A percentile compares a stretch with the other conserved stretches of the same genome.
Conservation (phyloP, 2,329 filamentous ascomycete species). For the Colletotrichum karsti region DNA sequence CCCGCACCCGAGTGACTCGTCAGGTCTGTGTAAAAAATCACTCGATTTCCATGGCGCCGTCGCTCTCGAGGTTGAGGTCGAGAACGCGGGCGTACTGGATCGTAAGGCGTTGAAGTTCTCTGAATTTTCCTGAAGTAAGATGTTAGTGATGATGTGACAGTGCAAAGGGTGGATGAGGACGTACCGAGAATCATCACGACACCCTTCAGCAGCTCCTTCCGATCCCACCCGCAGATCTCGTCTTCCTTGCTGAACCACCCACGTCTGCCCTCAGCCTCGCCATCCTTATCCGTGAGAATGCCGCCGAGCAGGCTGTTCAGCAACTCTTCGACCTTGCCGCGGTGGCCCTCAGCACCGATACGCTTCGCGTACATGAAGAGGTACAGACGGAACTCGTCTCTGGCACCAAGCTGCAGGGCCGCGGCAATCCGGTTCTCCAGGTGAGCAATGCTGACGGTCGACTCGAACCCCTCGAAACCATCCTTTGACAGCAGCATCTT, state of each 20-base stretch:
- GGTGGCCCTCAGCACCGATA: slow-evolving; percentile 87
- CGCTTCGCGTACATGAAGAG: slow-evolving; percentile 99
- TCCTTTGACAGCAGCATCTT: slow-evolving; percentile 89
- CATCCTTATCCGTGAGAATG: slow-evolving; percentile 65
- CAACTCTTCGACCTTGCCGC: slow-evolving; percentile 91
- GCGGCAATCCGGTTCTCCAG: slow-evolving; percentile 94
- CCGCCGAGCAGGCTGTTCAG: slow-evolving; percentile 83
- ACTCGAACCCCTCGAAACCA: slow-evolving; percentile 92
- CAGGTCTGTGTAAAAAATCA: no score
- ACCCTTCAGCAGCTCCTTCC: slow-evolving; percentile 86
- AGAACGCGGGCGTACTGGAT: slow-evolving; percentile 92
- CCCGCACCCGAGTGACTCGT: no score
- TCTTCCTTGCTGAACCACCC: slow-evolving; percentile 75
- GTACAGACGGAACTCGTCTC: slow-evolving; percentile 93
- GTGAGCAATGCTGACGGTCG: slow-evolving; percentile 90
- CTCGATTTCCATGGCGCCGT: slow-evolving; percentile 50
- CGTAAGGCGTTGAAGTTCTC: slow-evolving; percentile 92
- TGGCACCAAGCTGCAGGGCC: slow-evolving; percentile 82
- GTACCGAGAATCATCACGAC: slow-evolving; percentile 92
- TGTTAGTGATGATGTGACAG: slow-evolving; percentile 39
- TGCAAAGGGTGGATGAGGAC: slow-evolving; percentile 39
- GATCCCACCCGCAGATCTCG: slow-evolving; percentile 89
- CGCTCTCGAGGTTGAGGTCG: slow-evolving; percentile 64
- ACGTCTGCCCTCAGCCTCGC: slow-evolving; percentile 53
- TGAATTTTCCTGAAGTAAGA: slow-evolving; percentile 78